Base-by-base conservation (phyloP, 2,329 filamentous ascomycete genomes). In the Fonsecaea pugnacius region DNA sequence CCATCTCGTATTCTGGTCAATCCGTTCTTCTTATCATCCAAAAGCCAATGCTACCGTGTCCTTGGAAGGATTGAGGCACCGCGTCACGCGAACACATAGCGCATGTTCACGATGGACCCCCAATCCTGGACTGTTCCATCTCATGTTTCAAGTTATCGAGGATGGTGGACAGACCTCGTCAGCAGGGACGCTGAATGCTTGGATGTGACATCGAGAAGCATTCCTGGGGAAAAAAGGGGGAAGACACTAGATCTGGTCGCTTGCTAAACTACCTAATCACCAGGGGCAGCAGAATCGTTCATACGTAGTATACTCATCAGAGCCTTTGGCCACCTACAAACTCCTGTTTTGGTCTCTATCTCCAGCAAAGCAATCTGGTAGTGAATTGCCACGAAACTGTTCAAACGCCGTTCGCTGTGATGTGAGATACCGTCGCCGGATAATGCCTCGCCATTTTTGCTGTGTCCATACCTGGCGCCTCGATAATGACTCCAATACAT, bases 381-480 rank as follows among this genome's bases (percentile, higher is more conserved):
- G 24, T 48, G 18, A 27, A 24, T 8, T 48, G 18, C 43, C 43
- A 27, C 21, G 2, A 48, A 48, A 9, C 21, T 48, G 43, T 48
- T 48, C 43, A 24, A 48, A 24, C 43, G 43, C 43, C 43, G 21
- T 27, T 24, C 43, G 43, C 43, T 48, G 43, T 48, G 21, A 4
- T 48, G 21, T 3, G 24, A 48, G 21, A 27, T 27, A 24, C 43
- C 7, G 43, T 10, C 18, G 6, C 43, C 12, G 43, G 43, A 4
- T 48, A 24, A 48, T 12, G 21, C 43, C 43, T 48, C 43, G 43
- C 43, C 43, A 48, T 48, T 48, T 48, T 48, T 24, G 43, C 43
- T 21, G 14, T 48, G 43, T 10, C 21, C 43, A 18, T 48, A 24
- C 43, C 43, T 48, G 43, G 12, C 21, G 8, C 43, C 43, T 48